Conservation (phyloP, 208 protist species). For the Trypanosoma brucei region DNA sequence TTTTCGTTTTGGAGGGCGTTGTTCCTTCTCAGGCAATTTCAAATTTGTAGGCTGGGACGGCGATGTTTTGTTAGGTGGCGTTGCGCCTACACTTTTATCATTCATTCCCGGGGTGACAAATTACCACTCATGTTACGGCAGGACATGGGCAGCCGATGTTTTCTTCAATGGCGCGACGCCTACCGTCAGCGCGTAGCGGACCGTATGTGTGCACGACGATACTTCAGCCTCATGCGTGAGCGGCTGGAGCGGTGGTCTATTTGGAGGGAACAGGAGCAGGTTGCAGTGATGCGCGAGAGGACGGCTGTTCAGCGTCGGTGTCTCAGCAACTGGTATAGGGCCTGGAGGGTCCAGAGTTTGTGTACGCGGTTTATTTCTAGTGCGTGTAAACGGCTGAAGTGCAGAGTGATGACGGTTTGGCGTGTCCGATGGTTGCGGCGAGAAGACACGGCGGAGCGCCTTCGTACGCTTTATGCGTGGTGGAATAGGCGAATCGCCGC, state of each 20-base stretch:
- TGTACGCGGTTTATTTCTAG: constrained; percentile 1
- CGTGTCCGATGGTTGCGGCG: constrained; percentile 1
- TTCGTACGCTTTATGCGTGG: constrained; percentile 7
- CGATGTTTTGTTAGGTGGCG: constrained; percentile 15
- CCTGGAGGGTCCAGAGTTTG: constrained; percentile 2
- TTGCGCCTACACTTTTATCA: constrained; percentile 13
- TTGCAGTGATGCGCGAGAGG: constrained; percentile 4
- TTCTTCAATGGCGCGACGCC: constrained; percentile 7
- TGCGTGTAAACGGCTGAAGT: background rate
- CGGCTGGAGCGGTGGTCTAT: background rate
- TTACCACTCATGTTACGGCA: constrained; percentile 2
- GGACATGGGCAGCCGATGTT: background rate
- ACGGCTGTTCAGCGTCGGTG: background rate
- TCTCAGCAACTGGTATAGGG: constrained; percentile 4
- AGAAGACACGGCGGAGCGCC: background rate
- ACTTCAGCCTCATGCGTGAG: constrained; percentile 2
- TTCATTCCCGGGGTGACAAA: constrained; percentile 4
- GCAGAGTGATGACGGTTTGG: constrained; percentile 1
- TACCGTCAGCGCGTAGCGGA: constrained; percentile 5
- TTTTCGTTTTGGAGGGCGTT: constrained; percentile 17
- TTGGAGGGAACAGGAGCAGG: background rate
- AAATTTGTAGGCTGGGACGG: constrained; percentile 1
- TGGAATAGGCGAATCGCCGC: background rate
- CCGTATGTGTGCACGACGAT: constrained; percentile 4
- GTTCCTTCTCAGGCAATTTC: constrained; percentile 13